Evolutionary conservation across 1,284 basidiomycete genomes (phyloP).

Genomic region (Puccinia polysora): DNA sequence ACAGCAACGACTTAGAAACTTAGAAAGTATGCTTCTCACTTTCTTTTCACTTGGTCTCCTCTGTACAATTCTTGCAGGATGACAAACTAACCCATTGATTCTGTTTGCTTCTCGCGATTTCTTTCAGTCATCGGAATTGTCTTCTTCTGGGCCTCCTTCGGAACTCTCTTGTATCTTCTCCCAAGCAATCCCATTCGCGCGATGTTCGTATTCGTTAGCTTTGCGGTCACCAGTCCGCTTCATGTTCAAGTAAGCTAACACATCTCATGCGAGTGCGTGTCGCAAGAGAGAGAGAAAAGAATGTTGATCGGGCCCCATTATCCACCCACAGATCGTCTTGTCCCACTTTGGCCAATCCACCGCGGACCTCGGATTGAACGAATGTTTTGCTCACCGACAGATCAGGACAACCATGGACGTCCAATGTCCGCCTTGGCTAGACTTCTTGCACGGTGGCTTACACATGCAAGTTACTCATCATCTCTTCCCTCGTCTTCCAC

Average conservation of each 20-base stretch:
- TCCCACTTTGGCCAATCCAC: slow-evolving; percentile 97
- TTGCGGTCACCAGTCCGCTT: slow-evolving; percentile 73
- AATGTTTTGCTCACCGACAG: slow-evolving; percentile 88
- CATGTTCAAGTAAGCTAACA: slow-evolving; percentile 64
- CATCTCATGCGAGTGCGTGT: not conserved
- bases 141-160: slow-evolving; percentile 78
- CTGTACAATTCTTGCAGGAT: no score
- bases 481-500: slow-evolving; percentile 87
- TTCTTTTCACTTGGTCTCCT: no score
- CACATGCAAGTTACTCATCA: slow-evolving; percentile 97
- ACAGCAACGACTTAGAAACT: slow-evolving; percentile 49
- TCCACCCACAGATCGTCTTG: slow-evolving; percentile 72
- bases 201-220: slow-evolving; percentile 70
- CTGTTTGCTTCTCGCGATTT: no score
- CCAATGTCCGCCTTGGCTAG: slow-evolving; percentile 73
- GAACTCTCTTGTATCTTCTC: slow-evolving; percentile 61
- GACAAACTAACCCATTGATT: no score
- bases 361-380: slow-evolving; percentile 78
- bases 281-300: not conserved
- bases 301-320: slow-evolving; percentile 11
- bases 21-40: slow-evolving; percentile 31
- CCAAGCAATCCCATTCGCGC: slow-evolving; percentile 65
- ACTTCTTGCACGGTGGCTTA: slow-evolving; percentile 84
- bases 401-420: slow-evolving; percentile 95
- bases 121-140: slow-evolving; percentile 62